Evolutionary conservation across 768 basidiomycete genomes (phyloP).

Genomic region (Suillus discolor): DNA sequence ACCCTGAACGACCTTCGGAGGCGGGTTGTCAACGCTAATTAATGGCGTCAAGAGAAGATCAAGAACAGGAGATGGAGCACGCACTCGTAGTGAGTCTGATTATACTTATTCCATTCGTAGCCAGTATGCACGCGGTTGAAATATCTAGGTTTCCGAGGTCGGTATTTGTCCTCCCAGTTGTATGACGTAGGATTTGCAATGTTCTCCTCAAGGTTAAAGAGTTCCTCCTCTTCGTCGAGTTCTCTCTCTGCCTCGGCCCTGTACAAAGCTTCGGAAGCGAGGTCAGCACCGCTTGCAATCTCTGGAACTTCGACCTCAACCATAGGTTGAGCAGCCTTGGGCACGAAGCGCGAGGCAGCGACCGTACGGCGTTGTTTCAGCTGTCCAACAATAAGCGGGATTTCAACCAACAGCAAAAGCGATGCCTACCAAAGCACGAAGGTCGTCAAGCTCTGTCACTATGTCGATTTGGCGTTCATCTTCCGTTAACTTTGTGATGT

Average conservation of each 20-base stretch:
- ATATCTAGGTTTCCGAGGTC: slow-evolving; percentile 96
- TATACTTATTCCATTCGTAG: slow-evolving; percentile 99
- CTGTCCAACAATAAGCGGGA: slow-evolving; percentile 32
- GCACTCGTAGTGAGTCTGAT: slow-evolving; percentile 99
- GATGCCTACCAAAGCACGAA: slow-evolving; percentile 57
- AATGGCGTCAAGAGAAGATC: slow-evolving; percentile 18
- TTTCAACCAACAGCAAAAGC: slow-evolving; percentile 7
- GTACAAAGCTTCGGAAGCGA: slow-evolving; percentile 89
- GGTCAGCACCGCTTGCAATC: slow-evolving; percentile 62
- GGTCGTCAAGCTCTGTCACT: slow-evolving; percentile 67
- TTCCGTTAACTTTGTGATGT: slow-evolving; percentile 65
- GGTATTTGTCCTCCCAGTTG: slow-evolving; percentile 98
- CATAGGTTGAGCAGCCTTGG: slow-evolving; percentile 66
- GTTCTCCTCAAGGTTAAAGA: slow-evolving; percentile 93
- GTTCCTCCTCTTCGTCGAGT: slow-evolving; percentile 93
- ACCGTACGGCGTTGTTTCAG: slow-evolving; percentile 79
- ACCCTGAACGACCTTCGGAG: slow-evolving; percentile 98
- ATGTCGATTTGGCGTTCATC: slow-evolving; percentile 87
- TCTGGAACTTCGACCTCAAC: slow-evolving; percentile 61
- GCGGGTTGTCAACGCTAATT: slow-evolving; percentile 92
- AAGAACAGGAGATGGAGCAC: slow-evolving; percentile 8
- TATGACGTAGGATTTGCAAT: slow-evolving; percentile 83
- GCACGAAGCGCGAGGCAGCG: slow-evolving; percentile 85
- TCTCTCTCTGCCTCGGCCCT: slow-evolving; percentile 91
- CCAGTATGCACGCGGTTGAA: slow-evolving; percentile 99